Evolutionary conservation across 345 rosid genomes (phyloP).

Genomic region (Melaleuca alternifolia): DNA sequence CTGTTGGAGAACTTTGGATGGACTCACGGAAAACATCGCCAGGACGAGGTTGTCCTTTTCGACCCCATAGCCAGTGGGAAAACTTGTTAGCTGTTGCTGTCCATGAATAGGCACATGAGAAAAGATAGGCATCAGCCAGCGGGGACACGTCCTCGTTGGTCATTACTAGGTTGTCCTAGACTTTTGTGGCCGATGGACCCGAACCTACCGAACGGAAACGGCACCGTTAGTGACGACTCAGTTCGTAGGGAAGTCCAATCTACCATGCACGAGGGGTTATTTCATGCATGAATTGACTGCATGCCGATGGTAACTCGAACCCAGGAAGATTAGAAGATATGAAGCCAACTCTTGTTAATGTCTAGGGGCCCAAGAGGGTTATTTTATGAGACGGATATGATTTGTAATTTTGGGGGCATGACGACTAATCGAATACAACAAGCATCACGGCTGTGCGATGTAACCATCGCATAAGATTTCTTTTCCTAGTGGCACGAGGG

Average conservation of each 20-base stretch:
- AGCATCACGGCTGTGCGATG: not conserved
- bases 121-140: not conserved
- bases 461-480: too few relatives aligned
- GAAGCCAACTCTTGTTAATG: not conserved
- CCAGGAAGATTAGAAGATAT: not conserved
- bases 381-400: not conserved
- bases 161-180: not conserved
- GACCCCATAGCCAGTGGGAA: not conserved
- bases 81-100: not conserved
- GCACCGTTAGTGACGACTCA: not conserved
- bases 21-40: not conserved
- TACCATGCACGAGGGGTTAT: not conserved
- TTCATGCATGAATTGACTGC: not conserved
- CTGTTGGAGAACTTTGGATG: not conserved
- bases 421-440: fast-evolving
- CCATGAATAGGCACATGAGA: not conserved
- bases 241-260: not conserved
- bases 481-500: not conserved
- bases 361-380: fast-evolving
- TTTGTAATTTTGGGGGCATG: not conserved
- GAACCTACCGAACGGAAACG: not conserved
- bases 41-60: not conserved
- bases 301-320: not conserved
- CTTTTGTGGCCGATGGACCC: not conserved
- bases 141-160: not conserved